Evolutionary conservation across 2,329 filamentous ascomycete genomes (phyloP), one percentile per base, ranked within the genome.

Genomic region (Beauveria australis): DNA sequence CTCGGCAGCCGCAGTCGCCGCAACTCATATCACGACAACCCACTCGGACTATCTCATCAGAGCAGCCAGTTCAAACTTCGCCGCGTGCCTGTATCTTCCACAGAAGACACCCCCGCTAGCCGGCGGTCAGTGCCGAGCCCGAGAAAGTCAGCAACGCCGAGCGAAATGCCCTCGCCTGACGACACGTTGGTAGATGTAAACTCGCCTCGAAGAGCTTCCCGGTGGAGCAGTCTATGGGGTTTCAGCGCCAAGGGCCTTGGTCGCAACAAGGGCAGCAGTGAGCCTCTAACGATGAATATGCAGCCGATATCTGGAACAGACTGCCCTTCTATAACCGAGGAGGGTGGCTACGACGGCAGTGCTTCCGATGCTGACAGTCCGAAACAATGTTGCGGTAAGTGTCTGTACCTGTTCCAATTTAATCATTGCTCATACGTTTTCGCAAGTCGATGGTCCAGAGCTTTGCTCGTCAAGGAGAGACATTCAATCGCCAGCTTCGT

Each of bases 401-500:
- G 26, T 10, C 22, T 9, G 5, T 5, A 16, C 3, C 4, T 10
- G 10, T 6, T 10, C 14, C 22, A 6, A 18, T n/a, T 8, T 22
- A 3, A 5, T 43, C 3, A 18, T 24, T 9, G 18, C 53, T 55
- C 18, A 51, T 52, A 7, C 28, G 5, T 9, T 8, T 30, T 18
- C 22, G 41, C 19, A 48, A 66, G 65, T 44, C 30, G 64, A 71
- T 28, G 69, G 70, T 2, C 73, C 73, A 1, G 70, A 64, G 10
- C 70, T 71, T 33, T 76, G 74, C 62, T 67, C 64, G 24, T 74
- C 73, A 3, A 65, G 60, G 26, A 64, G 65, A 33, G 69, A 74
- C 40, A 70, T 75, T 24, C 68, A 70, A 51, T 67, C 65, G 30
- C 67, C 63, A 3, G 66, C 71, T 46, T 66, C 64, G 6, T 5